These are phyloP conservation scores for Cubamyces lactineus DNA, from an alignment of 768 basidiomycete genomes.

Conservation along the genomic window DNA sequence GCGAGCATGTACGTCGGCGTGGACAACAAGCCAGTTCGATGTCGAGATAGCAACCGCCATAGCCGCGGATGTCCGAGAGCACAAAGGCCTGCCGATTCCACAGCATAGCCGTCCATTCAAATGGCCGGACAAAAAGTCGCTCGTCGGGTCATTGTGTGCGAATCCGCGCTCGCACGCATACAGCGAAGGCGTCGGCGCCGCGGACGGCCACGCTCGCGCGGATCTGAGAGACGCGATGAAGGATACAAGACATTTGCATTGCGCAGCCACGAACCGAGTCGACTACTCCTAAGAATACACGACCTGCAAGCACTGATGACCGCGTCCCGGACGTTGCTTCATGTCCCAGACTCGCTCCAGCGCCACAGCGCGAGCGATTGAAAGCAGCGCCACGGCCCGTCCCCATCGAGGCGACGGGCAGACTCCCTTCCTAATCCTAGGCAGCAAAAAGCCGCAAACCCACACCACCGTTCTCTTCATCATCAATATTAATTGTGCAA, in stretches of 20 bases:
- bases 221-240: constrained; percentile 1
- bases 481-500: constrained; percentile 6
- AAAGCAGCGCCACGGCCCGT: constrained; percentile 14
- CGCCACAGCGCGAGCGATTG: neutral
- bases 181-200: too few relatives aligned
- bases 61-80: neutral
- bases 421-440: constrained; percentile 2
- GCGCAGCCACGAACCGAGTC: constrained; percentile 16
- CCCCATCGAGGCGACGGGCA: constrained; percentile 15
- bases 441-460: too few relatives aligned
- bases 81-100: neutral
- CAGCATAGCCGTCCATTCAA: too few relatives aligned
- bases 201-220: neutral
- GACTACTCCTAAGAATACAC: constrained; percentile 22
- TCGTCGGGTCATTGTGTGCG: too few relatives aligned
- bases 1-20: too few relatives aligned
- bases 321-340: neutral
- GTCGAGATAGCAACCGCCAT: neutral
- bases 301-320: constrained; percentile 8
- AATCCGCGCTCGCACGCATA: too few relatives aligned
- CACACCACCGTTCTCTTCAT: neutral
- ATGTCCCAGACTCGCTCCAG: neutral
- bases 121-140: too few relatives aligned
- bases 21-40: too few relatives aligned
- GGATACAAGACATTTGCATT: constrained; percentile 24